A percentile compares a stretch with the other conserved stretches of the same genome.
These are phyloP conservation scores for Trichoderma pleuroti DNA, from an alignment of 2,329 filamentous ascomycete species.

Conservation along the genomic window DNA sequence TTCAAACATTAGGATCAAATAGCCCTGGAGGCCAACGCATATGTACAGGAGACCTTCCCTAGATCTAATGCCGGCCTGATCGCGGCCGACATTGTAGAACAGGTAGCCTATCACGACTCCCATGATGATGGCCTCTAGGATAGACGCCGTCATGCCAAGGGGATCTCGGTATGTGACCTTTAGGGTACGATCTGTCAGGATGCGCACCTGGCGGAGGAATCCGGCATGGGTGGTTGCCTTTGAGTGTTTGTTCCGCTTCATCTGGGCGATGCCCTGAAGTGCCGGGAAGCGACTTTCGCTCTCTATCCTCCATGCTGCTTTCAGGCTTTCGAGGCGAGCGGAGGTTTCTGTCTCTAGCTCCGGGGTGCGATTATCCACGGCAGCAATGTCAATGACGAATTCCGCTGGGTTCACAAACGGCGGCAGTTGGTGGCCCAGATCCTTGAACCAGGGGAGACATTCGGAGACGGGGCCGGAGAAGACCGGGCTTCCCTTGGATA, in stretches of 20 bases:
- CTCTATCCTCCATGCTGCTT: constrained; percentile 54
- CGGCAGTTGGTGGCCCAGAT: constrained; percentile 58
- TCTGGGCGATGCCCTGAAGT: constrained; percentile 18
- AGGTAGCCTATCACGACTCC: constrained; percentile 70
- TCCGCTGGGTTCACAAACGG: constrained; percentile 76
- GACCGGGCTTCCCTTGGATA: constrained; percentile 64
- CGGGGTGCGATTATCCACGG: constrained; percentile 66
- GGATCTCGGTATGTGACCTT: constrained; percentile 73
- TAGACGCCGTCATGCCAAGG: constrained; percentile 67
- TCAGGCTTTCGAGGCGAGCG: constrained; percentile 58
- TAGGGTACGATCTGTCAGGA: constrained; percentile 66
- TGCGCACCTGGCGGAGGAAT: constrained; percentile 59
- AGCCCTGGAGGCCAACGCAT: constrained; percentile 68
- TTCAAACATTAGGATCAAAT: constrained; percentile 73
- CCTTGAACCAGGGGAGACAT: constrained; percentile 62
- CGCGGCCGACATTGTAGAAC: constrained; percentile 62
- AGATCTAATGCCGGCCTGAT: constrained; percentile 69
- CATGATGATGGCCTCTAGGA: constrained; percentile 68
- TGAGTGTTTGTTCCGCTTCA: constrained; percentile 21
- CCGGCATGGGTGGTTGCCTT: constrained; percentile 45
- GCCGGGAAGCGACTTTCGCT: constrained; percentile 30
- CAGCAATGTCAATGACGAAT: constrained; percentile 69
- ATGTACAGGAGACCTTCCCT: constrained; percentile 71
- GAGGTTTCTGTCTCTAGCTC: constrained; percentile 61
- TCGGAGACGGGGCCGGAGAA: constrained; percentile 60